These are phyloP conservation scores for Kernera saxatilis DNA, from an alignment of 345 rosid species.

Conservation along the genomic window DNA sequence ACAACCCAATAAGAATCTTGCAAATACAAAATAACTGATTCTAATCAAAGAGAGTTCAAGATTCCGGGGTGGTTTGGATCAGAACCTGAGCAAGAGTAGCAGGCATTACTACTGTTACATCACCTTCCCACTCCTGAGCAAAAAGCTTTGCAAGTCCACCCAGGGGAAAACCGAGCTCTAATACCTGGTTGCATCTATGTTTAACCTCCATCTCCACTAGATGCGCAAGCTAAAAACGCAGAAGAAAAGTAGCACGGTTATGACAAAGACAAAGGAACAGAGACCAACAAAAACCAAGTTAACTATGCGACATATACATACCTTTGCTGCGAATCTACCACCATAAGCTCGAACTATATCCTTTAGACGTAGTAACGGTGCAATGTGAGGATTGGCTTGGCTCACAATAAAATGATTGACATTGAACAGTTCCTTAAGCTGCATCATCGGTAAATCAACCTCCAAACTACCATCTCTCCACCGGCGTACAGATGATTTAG, in stretches of 20 bases:
- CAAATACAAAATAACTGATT: neutral
- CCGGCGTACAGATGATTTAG: constrained; percentile 54
- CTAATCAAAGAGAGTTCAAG: neutral
- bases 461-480: constrained; percentile 99
- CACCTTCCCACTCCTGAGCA: constrained; percentile 99
- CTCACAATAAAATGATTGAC: constrained; percentile 97
- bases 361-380: constrained; percentile 74
- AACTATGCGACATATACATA: constrained; percentile 25
- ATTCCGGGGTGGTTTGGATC: neutral
- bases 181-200: constrained; percentile 81
- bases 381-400: constrained; percentile 98
- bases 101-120: constrained; percentile 96
- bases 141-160: constrained; percentile 92
- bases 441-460: constrained; percentile 97
- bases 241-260: neutral
- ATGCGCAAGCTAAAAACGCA: constrained; percentile 57
- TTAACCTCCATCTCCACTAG: constrained; percentile 96
- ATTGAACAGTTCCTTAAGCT: constrained; percentile 90
- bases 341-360: constrained; percentile 80
- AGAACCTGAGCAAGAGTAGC: constrained; percentile 93
- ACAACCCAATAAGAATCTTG: constrained; percentile 14
- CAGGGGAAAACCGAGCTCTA: constrained; percentile 89
- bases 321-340: constrained; percentile 99
- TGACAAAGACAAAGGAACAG: neutral
- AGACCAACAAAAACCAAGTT: neutral